Evolutionary conservation across 2,329 filamentous ascomycete species (phyloP).

Genomic region (Arthroderma sp.): DNA sequence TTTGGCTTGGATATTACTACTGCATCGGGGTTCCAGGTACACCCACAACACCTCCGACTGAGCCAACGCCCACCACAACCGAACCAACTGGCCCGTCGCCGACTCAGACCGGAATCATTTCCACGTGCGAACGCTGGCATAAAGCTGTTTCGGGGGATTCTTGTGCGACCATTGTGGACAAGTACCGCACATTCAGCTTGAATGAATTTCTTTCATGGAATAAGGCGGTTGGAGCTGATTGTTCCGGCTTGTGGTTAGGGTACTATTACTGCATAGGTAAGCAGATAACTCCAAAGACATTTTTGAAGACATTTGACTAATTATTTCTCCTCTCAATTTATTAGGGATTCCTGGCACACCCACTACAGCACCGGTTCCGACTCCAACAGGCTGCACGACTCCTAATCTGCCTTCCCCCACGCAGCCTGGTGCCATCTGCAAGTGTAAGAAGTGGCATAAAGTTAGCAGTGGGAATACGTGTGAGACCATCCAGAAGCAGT

Average conservation of each 20-base stretch:
- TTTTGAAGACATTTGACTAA: no score
- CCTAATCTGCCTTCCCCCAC: slow-evolving; percentile 3
- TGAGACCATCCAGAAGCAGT: slow-evolving; percentile 11
- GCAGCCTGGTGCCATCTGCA: slow-evolving; percentile 12
- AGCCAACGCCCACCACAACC: background rate
- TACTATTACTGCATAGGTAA: slow-evolving; percentile 6
- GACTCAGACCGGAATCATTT: background rate
- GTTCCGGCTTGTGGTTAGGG: slow-evolving; percentile 3
- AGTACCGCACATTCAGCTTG: background rate
- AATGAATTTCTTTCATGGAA: slow-evolving; percentile 3
- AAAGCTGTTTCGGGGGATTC: background rate
- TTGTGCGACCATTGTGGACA: background rate
- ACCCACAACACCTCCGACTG: background rate
- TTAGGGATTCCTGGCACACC: slow-evolving; percentile 2
- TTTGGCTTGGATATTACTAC: slow-evolving; percentile 14
- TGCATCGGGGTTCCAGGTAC: slow-evolving; percentile 11
- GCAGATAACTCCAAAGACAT: background rate
- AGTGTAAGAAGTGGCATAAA: slow-evolving; percentile 16
- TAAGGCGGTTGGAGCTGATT: slow-evolving; percentile 1
- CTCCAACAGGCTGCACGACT: background rate
- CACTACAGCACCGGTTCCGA: background rate
- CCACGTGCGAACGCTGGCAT: background rate
- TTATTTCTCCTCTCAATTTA: no score
- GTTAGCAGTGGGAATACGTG: slow-evolving; percentile 15
- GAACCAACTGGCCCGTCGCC: background rate